Evolutionary conservation across 345 rosid species (phyloP).

Genomic region (Arabis alpina): DNA sequence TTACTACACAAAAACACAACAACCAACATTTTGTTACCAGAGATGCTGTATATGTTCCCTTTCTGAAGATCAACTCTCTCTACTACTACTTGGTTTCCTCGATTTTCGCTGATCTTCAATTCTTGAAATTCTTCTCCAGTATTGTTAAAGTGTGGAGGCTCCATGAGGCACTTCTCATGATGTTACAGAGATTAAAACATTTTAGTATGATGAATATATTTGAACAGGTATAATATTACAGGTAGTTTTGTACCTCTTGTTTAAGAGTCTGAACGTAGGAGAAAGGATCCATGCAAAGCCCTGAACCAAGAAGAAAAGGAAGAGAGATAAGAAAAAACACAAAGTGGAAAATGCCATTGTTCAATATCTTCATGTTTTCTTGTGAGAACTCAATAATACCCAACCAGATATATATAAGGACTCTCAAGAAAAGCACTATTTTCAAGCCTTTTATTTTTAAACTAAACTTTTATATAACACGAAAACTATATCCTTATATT

Average conservation of each 20-base stretch:
- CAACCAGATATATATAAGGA: not conserved
- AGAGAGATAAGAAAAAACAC: not conserved
- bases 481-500: not conserved
- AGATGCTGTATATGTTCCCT: slow-evolving; percentile 55
- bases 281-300: slow-evolving; percentile 36
- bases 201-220: not conserved
- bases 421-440: not conserved
- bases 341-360: slow-evolving; percentile 22
- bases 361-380: slow-evolving; percentile 14
- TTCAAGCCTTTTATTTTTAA: not conserved
- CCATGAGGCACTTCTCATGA: slow-evolving; percentile 59
- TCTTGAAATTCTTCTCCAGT: slow-evolving; percentile 51
- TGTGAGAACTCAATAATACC: slow-evolving; percentile 1
- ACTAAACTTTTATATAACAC: not conserved
- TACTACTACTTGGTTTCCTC: slow-evolving; percentile 37
- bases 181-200: not conserved
- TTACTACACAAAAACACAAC: slow-evolving; percentile 20
- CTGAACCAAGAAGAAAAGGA: slow-evolving; percentile 33
- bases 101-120: slow-evolving; percentile 45
- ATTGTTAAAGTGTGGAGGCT: slow-evolving; percentile 46
- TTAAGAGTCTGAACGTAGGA: slow-evolving; percentile 57
- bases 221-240: too few relatives aligned
- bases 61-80: slow-evolving; percentile 49
- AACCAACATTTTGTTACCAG: slow-evolving; percentile 45
- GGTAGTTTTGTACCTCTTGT: slow-evolving; percentile 46